Conservation (phyloP, 345 rosid genomes). For the Stellera chamaejasme region DNA sequence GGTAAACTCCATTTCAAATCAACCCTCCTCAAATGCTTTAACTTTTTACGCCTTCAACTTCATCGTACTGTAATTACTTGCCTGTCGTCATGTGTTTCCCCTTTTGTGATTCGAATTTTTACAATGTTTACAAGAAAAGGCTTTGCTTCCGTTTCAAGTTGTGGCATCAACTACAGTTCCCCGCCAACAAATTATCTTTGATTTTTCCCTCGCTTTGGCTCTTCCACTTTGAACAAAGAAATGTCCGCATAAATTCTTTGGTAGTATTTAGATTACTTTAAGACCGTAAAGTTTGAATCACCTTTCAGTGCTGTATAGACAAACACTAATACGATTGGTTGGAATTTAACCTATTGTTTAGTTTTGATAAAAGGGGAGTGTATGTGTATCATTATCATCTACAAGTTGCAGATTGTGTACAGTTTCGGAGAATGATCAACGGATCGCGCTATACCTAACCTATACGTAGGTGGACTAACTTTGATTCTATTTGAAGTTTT, state of each 20-base stretch:
- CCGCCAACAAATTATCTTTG: background rate
- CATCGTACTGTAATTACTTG: background rate
- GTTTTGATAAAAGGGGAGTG: too few species aligned
- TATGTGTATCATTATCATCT: too few species aligned
- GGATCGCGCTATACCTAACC: too few species aligned
- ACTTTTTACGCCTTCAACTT: too few species aligned
- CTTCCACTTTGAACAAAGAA: background rate
- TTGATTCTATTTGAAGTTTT: too few species aligned
- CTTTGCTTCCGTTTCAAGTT: conserved; percentile 30
- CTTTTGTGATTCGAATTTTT: background rate
- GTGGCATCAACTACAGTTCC: conserved; percentile 22
- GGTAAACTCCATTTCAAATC: conserved; percentile 13
- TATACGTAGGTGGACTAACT: too few species aligned
- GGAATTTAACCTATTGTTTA: too few species aligned
- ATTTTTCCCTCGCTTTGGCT: conserved; percentile 1
- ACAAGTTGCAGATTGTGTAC: too few species aligned
- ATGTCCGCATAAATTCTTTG: conserved; percentile 1
- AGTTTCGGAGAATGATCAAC: too few species aligned
- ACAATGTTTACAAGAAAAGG: background rate
- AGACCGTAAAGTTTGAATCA: background rate
- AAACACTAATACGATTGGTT: background rate
- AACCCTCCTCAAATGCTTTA: background rate
- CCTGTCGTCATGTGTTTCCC: background rate
- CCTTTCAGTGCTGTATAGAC: background rate
- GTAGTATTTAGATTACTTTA: background rate